Evolutionary conservation across 208 protist species (phyloP), one percentile per base, ranked within the genome.

Genomic region (Acanthamoeba culbertsoni): DNA sequence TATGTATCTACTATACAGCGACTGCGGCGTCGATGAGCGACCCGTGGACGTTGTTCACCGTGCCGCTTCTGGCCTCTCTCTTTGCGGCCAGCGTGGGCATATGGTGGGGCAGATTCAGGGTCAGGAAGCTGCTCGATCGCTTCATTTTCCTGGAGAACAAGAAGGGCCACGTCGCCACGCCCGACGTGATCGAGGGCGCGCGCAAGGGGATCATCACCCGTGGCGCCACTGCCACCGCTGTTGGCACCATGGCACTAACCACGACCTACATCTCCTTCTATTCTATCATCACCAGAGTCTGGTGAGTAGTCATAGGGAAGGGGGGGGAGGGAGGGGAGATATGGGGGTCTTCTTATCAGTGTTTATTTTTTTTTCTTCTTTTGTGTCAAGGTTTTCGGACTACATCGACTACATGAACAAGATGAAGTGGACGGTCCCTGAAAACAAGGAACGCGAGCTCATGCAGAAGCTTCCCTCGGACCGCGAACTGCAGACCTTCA

Each of bases 221-320:
- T n/a, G 82, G 82, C 53, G 8, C 57, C 23, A 62, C 48, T 20
- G 33, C 51, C 18, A 65, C 82, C 2, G 82, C 82, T 23, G 37
- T 90, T 1, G 82, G 82, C 82, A 71, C 82, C 28, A 62, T 90
- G 53, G 82, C 82, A 0, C 82, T 90, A 23, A 90, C 53, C 7
- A 90, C 57, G 35, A 90, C 82, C 82, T 90, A 90, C 31, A 90
- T 90, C 51, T 71, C 82, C 57, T 90, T 71, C 42, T 90, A 90
- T 20, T 43, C 82, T 28, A 62, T 90, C 42, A 12, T 90, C 57
- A 68, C 82, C 10, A 7, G 82, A 28, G 28, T 90, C 2, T 90
- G 82, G 82, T 77, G 35, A 31, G 68, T 7, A n/a, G n/a, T n/a
- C n/a, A n/a, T n/a, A n/a, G n/a, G n/a, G n/a, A n/a, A n/a, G n/a